phyloP scores from a whole-genome alignment of 495 filamentous ascomycete genomes.

The Echria macrotheca region DNA sequence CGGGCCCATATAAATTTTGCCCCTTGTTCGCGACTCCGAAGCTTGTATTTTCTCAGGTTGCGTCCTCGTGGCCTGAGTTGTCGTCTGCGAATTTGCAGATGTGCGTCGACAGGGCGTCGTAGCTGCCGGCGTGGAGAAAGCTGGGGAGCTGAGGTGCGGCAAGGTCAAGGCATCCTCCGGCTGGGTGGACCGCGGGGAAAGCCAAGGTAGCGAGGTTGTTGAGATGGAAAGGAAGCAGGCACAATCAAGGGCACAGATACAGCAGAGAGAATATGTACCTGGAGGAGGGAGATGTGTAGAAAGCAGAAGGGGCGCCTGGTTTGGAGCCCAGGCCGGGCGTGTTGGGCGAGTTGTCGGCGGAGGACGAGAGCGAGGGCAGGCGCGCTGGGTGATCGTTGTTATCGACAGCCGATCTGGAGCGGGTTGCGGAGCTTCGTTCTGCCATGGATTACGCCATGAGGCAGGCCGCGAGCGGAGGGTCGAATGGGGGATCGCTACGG shows the following conservation, averaged over 20 bases:
- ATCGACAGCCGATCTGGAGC: slow-evolving; percentile 50
- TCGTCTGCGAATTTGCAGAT: not conserved
- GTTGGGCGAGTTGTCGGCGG: slow-evolving; percentile 19
- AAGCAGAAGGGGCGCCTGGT: slow-evolving; percentile 11
- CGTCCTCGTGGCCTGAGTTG: too few relatives aligned
- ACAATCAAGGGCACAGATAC: not conserved
- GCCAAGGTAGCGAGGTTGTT: not conserved
- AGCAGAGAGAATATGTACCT: slow-evolving; percentile 22
- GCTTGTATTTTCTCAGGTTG: too few relatives aligned
- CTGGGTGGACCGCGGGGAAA: slow-evolving; percentile 8
- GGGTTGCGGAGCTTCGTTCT: slow-evolving; percentile 49
- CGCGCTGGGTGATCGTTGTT: slow-evolving; percentile 41
- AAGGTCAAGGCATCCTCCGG: slow-evolving; percentile 5
- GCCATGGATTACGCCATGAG: slow-evolving; percentile 55
- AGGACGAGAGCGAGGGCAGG: slow-evolving; percentile 29
- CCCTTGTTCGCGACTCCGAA: too few relatives aligned
- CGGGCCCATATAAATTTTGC: too few relatives aligned
- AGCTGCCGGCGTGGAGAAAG: not conserved
- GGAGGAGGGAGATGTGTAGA: slow-evolving; percentile 15
- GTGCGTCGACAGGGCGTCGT: not conserved
- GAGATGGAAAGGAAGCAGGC: slow-evolving; percentile 7
- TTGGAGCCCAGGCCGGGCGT: slow-evolving; percentile 14
- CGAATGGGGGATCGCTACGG: slow-evolving; percentile 10
- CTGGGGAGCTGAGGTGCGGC: not conserved
- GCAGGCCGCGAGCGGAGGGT: slow-evolving; percentile 26